phyloP scores from a whole-genome alignment of 257 asterid genomes.

The Misopates orontium region DNA sequence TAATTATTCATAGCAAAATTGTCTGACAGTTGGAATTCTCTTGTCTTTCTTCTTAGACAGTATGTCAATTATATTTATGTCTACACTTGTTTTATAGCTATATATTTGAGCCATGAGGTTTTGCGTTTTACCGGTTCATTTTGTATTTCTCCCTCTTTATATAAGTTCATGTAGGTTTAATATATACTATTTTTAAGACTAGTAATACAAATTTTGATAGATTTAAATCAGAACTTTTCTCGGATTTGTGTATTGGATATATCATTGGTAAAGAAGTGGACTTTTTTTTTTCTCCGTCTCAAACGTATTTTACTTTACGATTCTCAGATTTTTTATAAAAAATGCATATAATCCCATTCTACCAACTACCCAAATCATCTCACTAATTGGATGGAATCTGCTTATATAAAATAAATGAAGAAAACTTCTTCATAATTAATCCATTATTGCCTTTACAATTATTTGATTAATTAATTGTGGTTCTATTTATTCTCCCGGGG shows the following conservation, averaged over 20 bases:
- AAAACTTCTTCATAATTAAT: slow-evolving; percentile 35
- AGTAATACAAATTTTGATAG: too few species aligned
- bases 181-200: too few species aligned
- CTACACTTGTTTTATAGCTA: slow-evolving; percentile 26
- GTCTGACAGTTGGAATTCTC: slow-evolving; percentile 38
- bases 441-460: slow-evolving; percentile 34
- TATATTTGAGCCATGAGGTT: slow-evolving; percentile 10
- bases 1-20: slow-evolving; percentile 38
- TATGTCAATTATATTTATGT: slow-evolving; percentile 14
- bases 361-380: slow-evolving; percentile 43
- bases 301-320: too few species aligned
- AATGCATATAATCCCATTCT: slow-evolving; percentile 12
- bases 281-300: too few species aligned
- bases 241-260: too few species aligned
- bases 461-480: slow-evolving; percentile 13
- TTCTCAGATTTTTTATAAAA: too few species aligned
- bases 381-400: slow-evolving; percentile 40
- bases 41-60: slow-evolving; percentile 28
- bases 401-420: slow-evolving; percentile 24
- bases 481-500: slow-evolving; percentile 37
- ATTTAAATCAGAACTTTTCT: too few species aligned
- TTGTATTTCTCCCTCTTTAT: too few species aligned
- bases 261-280: too few species aligned
- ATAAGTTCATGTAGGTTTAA: too few species aligned
- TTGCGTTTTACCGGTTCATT: too few species aligned